Evolutionary conservation across 305 asterid species (phyloP), one percentile per base, ranked within the genome.

Genomic region (Nicotiana rustica): DNA sequence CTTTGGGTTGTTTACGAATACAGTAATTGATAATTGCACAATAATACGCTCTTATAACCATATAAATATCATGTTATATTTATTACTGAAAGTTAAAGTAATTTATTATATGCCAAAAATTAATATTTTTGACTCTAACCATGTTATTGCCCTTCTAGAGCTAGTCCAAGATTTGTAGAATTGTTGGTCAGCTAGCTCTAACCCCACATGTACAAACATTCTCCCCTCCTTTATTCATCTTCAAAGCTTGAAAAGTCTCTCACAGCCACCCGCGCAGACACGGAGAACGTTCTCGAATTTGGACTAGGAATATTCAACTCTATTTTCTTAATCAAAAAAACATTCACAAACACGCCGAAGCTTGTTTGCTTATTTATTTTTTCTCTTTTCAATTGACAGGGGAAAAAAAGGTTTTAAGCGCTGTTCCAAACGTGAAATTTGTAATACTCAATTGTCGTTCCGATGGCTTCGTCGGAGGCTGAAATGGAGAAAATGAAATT

Each of bases 401-500:
- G 41, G 5, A 38, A 38, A 21, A 62, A 21, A 61, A 15, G 9
- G 2, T 49, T 49, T 44, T 9, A 49, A 49, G 56, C 56, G 10
- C 56, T 49, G 14, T 36, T 1, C 44, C 56, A 49, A 49, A 2
- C 0, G 14, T 49, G 14, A 67, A 49, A 49, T 3, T 49, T 49
- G 21, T 1, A 15, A 6, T 6, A 8, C 31, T 18, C 10, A 8
- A 19, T 18, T 18, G 31, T 60, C 7, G 31, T 60, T n/a, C 13
- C 35, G 19, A 44, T 44, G 56, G 77, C 56, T 69, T 38, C 77
- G 6, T n/a, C 29, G 12, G 78, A 19, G 21, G 19, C 60, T 44
- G 10, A 71, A 71, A n/a, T 86, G 78, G 86, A 83, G 77, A 81
- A 87, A 77, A 81, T 85, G 89, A 82, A 77, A 84, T n/a, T 49